Evolutionary conservation across 1,284 basidiomycete genomes (phyloP), one percentile per base, ranked within the genome.

Genomic region (Stereum hirsutum): DNA sequence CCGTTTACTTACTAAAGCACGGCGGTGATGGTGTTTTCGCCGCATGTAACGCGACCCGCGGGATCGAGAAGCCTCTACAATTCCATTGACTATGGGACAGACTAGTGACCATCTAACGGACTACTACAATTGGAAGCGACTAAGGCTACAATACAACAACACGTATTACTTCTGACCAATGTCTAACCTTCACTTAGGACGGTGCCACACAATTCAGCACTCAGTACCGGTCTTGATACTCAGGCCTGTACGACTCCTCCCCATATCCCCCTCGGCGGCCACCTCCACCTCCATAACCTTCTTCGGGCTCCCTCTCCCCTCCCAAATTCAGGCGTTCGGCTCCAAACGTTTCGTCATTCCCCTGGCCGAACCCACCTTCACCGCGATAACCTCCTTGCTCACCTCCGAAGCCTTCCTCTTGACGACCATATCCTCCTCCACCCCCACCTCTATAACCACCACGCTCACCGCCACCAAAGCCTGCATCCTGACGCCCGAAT

Each of bases 321-420:
- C 27, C 26, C 10, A 48, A 56, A 45, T 65, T 68, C 48, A 72
- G 50, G 14, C 65, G 59, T 50, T 73, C 72, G 11, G 63, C 68
- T 8, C 71, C 70, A 53, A 67, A 74, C 1, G 72, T 72, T 17
- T 72, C 69, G 30, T 66, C 57, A 20, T 52, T 51, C 20, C 54
- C 53, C 21, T 37, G 30, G 7, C 42, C 44, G 31, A 46, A 44
- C 6, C 44, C 42, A 15, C 46, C 44, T 20, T 36, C 38, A 19
- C 36, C 42, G 2, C 27, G 17, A 32, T 39, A 46, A 23, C 40
- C 47, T 12, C 33, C 43, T 8, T 35, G 42, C 28, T 34, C 28
- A 10, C 43, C n/a, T 10, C 34, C 24, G 5, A 17, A 41, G 21
- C 41, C 30, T 12, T 30, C 8, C n/a, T 30, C 28, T n/a, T 30